A percentile compares a stretch with the other conserved stretches of the same genome.
Evolutionary conservation across 345 rosid genomes (phyloP).

Genomic region (Melaleuca alternifolia): DNA sequence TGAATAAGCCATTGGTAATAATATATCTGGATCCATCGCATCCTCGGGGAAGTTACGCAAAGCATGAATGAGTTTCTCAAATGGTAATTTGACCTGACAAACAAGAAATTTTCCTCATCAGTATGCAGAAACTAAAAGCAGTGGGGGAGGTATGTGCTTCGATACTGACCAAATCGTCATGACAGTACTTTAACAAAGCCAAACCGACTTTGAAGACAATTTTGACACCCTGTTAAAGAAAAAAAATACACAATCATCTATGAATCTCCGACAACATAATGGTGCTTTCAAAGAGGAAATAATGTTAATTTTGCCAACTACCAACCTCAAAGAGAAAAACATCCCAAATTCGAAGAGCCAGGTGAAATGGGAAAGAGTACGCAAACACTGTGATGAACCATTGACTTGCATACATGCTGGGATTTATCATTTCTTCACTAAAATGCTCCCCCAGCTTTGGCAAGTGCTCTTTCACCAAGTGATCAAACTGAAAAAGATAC

Average conservation of each 20-base stretch:
- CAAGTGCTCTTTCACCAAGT: slow-evolving; percentile 64
- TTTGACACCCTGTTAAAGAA: slow-evolving; percentile 65
- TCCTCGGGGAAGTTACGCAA: slow-evolving; percentile 86
- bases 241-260: background rate
- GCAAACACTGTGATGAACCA: slow-evolving; percentile 98
- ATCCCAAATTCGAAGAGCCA: slow-evolving; percentile 97
- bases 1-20: slow-evolving; percentile 86
- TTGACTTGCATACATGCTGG: slow-evolving; percentile 98
- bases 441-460: slow-evolving; percentile 94
- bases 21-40: slow-evolving; percentile 82
- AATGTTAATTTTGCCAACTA: background rate
- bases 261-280: background rate
- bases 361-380: slow-evolving; percentile 84
- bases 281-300: background rate
- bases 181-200: slow-evolving; percentile 80
- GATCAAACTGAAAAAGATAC: slow-evolving; percentile 71
- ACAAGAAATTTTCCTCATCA: background rate
- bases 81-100: slow-evolving; percentile 62
- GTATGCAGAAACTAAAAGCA: background rate
- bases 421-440: slow-evolving; percentile 81
- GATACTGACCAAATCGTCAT: slow-evolving; percentile 71
- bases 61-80: slow-evolving; percentile 89
- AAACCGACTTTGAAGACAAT: slow-evolving; percentile 92
- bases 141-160: background rate
- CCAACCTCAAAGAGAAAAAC: slow-evolving; percentile 89